Evolutionary conservation across 2,329 filamentous ascomycete species (phyloP).

Genomic region (Calonectria pteridis): DNA sequence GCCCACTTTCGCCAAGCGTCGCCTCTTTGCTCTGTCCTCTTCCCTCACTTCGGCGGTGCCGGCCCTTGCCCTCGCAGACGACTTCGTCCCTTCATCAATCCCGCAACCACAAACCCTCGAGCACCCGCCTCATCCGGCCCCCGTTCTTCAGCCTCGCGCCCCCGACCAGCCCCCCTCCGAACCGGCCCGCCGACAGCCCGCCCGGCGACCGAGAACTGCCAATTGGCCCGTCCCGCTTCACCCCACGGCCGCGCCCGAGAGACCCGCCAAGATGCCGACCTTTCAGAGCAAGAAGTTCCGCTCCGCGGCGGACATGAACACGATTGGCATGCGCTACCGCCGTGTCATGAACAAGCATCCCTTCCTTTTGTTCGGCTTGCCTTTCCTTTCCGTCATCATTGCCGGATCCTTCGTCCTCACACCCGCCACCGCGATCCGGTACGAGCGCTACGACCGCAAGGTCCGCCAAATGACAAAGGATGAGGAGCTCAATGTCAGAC

Average conservation of each 20-base stretch:
- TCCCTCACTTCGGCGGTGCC: not conserved
- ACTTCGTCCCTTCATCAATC: conserved; percentile 18
- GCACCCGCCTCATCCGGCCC: not conserved
- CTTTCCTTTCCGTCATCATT: conserved; percentile 91
- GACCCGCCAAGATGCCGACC: conserved; percentile 52
- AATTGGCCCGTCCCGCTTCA: not conserved
- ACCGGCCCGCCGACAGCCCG: conserved; percentile 1
- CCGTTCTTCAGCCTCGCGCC: not conserved
- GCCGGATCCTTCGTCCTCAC: conserved; percentile 95
- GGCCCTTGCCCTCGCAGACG: conserved; percentile 6
- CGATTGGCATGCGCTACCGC: conserved; percentile 83
- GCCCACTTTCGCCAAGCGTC: conserved; percentile 4
- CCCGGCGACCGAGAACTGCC: not conserved
- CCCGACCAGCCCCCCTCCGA: not conserved
- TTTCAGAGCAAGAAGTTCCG: conserved; percentile 82
- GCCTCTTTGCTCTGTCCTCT: conserved; percentile 11
- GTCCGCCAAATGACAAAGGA: conserved; percentile 87
- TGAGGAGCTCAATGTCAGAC: conserved; percentile 86
- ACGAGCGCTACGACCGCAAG: conserved; percentile 92
- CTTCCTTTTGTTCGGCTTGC: conserved; percentile 93
- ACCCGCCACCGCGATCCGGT: conserved; percentile 91
- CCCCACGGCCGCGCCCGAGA: not conserved
- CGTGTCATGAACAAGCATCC: conserved; percentile 80
- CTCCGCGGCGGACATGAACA: conserved; percentile 73
- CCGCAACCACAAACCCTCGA: not conserved